These are phyloP conservation scores for Ganoderma leucocontextum DNA, from an alignment of 1,284 basidiomycete genomes.

Conservation along the genomic window DNA sequence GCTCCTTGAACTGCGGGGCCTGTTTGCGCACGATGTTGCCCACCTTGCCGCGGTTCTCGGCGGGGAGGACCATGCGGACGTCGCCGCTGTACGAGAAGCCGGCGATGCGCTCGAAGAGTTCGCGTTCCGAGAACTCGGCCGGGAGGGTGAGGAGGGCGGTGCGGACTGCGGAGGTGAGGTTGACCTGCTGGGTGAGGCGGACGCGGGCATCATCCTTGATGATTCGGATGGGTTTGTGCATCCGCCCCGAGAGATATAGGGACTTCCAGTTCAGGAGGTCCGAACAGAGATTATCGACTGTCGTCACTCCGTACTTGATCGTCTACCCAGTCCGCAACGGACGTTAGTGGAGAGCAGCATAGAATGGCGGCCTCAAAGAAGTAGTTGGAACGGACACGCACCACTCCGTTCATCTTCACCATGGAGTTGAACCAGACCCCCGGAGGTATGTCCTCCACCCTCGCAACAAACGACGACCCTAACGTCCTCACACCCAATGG, in stretches of 20 bases:
- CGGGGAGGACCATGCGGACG: conserved; percentile 92
- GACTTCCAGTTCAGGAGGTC: conserved; percentile 95
- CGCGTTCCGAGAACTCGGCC: conserved; percentile 72
- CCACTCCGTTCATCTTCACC: conserved; percentile 84
- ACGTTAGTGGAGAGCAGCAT: conserved; percentile 14
- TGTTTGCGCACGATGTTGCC: conserved; percentile 90
- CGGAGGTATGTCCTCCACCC: conserved; percentile 83
- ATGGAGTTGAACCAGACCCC: conserved; percentile 97
- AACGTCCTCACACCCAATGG: conserved; percentile 84
- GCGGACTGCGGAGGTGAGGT: conserved; percentile 89
- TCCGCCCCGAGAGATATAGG: conserved; percentile 93
- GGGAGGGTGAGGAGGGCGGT: conserved; percentile 77
- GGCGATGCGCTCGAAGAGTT: conserved; percentile 89
- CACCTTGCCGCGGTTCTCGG: conserved; percentile 96
- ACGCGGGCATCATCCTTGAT: conserved; percentile 90
- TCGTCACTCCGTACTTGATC: conserved; percentile 98
- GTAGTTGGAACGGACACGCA: conserved; percentile 53
- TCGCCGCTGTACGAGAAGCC: conserved; percentile 91
- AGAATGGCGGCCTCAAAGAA: neutral
- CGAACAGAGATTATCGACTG: conserved; percentile 86
- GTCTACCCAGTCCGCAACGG: conserved; percentile 54
- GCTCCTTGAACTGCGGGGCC: conserved; percentile 82
- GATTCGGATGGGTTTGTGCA: conserved; percentile 96
- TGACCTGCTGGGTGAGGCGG: conserved; percentile 92
- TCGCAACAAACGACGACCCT: conserved; percentile 81